phyloP scores from a whole-genome alignment of 2,329 filamentous ascomycete species.

The Penicillium thymicola region DNA sequence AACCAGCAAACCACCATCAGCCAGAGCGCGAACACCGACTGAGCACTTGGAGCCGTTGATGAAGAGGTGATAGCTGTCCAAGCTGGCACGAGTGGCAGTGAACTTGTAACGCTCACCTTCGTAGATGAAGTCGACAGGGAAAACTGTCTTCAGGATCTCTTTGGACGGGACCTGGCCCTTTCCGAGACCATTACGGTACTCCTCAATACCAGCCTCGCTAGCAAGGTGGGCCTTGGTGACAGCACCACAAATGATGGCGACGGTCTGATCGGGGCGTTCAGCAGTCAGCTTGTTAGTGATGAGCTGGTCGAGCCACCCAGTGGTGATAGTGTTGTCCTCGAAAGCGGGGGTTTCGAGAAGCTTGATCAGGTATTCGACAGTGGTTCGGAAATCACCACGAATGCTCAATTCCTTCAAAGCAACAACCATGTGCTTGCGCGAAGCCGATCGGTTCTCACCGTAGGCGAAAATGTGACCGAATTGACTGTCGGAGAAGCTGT shows the following conservation, averaged over 20 bases:
- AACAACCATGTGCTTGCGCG: conserved; percentile 98
- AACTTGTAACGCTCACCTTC: conserved; percentile 97
- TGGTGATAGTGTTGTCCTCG: conserved; percentile 98
- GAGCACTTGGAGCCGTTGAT: conserved; percentile 98
- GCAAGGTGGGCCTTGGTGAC: conserved; percentile 91
- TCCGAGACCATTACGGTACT: conserved; percentile 85
- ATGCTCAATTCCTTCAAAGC: conserved; percentile 98
- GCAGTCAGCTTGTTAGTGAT: conserved; percentile 97
- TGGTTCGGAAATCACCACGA: conserved; percentile 97
- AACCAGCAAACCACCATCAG: conserved; percentile 88
- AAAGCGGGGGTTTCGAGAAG: conserved; percentile 96
- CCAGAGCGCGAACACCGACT: conserved; percentile 86
- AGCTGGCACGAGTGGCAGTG: conserved; percentile 86
- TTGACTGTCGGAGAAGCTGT: conserved; percentile 98
- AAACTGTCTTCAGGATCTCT: conserved; percentile 95
- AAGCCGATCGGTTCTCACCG: conserved; percentile 93
- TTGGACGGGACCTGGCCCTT: conserved; percentile 97
- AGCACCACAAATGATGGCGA: conserved; percentile 93
- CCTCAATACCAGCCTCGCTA: conserved; percentile 82
- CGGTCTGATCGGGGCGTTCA: conserved; percentile 86
- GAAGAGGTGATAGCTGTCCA: conserved; percentile 95
- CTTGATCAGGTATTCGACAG: conserved; percentile 98
- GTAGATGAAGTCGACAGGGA: conserved; percentile 98
- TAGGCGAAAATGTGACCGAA: conserved; percentile 99
- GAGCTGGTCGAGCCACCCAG: conserved; percentile 96